Base-by-base conservation (phyloP, 2,329 filamentous ascomycete genomes). In the Epichloe glyceriae region DNA sequence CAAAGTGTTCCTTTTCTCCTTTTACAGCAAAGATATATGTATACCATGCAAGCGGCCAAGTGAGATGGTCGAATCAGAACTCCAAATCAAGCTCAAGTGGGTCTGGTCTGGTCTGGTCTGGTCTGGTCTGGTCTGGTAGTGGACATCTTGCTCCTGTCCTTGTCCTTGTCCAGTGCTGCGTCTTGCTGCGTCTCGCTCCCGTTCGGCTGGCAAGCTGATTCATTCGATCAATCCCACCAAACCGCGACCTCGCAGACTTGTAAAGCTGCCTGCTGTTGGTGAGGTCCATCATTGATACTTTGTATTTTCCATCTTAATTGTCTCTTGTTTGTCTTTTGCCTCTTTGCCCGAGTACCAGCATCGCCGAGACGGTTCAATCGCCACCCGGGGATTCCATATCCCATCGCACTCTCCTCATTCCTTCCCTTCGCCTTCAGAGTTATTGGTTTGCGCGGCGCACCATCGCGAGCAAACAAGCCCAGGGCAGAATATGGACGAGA, bases 401-500 rank as follows among this genome's bases (percentile, higher is more conserved):
- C 43, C 44, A 3, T 40, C 22, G 30, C 19, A n/a, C 35, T 46
- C 15, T 33, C 37, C 46, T 42, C 39, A 11, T 11, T 19, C 38
- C 26, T 26, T 11, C 41, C 17, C 40, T 22, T 46, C 39, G 17
- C 46, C 51, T 40, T 49, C 26, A 34, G 5, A 37, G 48, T 33
- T 34, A 40, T 45, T 44, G 44, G 47, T 34, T 43, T 41, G 39
- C 39, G 43, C 47, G 44, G 47, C 46, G 50, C 40, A 12, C 15
- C 47, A 34, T 2, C 37, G 26, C 35, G 46, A 44, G 17, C 20
- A 38, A 38, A 37, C n/a, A 17, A 22, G 34, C 2, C 19, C 7
- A 20, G 19, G 38, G 19, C n/a, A 41, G 35, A 53, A 49, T 56
- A 70, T 70, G 68, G 68, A 70, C 51, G 68, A 70, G 54, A 66